phyloP scores from a whole-genome alignment of 306 rosid genomes.

The Lablab purpureus region DNA sequence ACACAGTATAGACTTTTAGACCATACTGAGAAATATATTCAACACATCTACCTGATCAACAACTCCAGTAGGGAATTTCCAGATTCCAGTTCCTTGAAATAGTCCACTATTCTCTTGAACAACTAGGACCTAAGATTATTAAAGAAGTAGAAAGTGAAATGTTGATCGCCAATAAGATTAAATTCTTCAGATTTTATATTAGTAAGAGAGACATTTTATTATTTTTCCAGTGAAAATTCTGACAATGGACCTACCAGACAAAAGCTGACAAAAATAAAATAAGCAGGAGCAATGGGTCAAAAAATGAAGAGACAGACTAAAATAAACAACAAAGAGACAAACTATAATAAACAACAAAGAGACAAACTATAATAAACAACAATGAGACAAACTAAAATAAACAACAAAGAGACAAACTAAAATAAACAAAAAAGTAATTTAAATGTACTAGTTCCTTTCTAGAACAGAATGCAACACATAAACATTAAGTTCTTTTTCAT shows the following conservation, averaged over 20 bases:
- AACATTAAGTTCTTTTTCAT: conserved; percentile 1
- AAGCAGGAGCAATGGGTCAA: not conserved
- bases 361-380: conserved; percentile 11
- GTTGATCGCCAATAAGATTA: not conserved
- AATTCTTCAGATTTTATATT: conserved; percentile 19
- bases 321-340: conserved; percentile 24
- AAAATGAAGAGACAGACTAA: not conserved
- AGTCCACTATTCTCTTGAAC: conserved; percentile 76
- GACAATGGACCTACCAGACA: not conserved
- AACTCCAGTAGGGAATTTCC: conserved; percentile 88
- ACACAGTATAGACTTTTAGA: not conserved
- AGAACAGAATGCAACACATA: conserved; percentile 24
- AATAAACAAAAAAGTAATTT: conserved; percentile 16
- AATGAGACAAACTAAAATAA: conserved; percentile 14
- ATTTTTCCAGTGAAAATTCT: conserved; percentile 8
- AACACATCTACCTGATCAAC: conserved; percentile 66
- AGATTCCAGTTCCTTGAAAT: conserved; percentile 59
- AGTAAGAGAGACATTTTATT: not conserved
- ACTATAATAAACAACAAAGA: conserved; percentile 21
- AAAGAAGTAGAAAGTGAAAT: conserved; percentile 7
- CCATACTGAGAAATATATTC: conserved; percentile 3
- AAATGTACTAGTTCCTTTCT: conserved; percentile 5
- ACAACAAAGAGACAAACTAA: conserved; percentile 12
- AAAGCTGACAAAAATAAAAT: conserved; percentile 13
- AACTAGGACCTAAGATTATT: conserved; percentile 62